Evolutionary conservation across 2,329 filamentous ascomycete species (phyloP).

Genomic region (Cordyceps pruinosa): DNA sequence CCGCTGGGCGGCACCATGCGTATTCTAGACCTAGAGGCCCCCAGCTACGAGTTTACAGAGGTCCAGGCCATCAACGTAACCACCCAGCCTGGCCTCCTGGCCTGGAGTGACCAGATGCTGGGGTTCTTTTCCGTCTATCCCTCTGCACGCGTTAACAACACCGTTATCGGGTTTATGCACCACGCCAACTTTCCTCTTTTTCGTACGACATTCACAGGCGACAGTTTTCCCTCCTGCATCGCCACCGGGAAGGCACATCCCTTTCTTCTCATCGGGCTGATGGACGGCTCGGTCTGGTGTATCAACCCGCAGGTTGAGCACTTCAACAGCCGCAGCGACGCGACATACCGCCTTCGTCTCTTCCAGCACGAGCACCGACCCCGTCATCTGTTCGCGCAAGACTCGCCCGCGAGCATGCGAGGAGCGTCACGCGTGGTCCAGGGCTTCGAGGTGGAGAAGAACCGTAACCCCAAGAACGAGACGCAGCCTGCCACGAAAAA

Average conservation of each 20-base stretch:
- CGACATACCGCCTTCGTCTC: slow-evolving; percentile 31
- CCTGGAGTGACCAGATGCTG: slow-evolving; percentile 49
- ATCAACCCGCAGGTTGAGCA: slow-evolving; percentile 33
- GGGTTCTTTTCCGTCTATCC: slow-evolving; percentile 48
- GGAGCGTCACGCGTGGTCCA: slow-evolving; percentile 45
- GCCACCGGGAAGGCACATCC: slow-evolving; percentile 45
- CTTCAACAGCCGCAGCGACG: slow-evolving; percentile 27
- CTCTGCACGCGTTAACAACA: slow-evolving; percentile 45
- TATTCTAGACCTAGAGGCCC: slow-evolving; percentile 45
- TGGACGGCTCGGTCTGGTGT: slow-evolving; percentile 47
- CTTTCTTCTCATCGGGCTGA: slow-evolving; percentile 45
- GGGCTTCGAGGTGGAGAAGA: slow-evolving; percentile 44
- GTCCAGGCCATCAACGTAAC: slow-evolving; percentile 43
- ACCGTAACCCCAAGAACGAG: slow-evolving; percentile 38
- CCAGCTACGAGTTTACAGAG: slow-evolving; percentile 47
- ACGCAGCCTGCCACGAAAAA: slow-evolving; percentile 29
- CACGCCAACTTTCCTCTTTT: slow-evolving; percentile 45
- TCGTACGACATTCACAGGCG: slow-evolving; percentile 44
- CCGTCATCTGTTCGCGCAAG: slow-evolving; percentile 22
- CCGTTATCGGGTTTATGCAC: slow-evolving; percentile 46
- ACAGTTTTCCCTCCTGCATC: slow-evolving; percentile 44
- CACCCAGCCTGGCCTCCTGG: slow-evolving; percentile 46
- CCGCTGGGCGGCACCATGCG: slow-evolving; percentile 48
- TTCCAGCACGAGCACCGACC: slow-evolving; percentile 49
- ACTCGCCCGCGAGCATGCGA: slow-evolving; percentile 26